Conservation (phyloP, 2,329 filamentous ascomycete genomes). For the Aspergillus alliaceus region DNA sequence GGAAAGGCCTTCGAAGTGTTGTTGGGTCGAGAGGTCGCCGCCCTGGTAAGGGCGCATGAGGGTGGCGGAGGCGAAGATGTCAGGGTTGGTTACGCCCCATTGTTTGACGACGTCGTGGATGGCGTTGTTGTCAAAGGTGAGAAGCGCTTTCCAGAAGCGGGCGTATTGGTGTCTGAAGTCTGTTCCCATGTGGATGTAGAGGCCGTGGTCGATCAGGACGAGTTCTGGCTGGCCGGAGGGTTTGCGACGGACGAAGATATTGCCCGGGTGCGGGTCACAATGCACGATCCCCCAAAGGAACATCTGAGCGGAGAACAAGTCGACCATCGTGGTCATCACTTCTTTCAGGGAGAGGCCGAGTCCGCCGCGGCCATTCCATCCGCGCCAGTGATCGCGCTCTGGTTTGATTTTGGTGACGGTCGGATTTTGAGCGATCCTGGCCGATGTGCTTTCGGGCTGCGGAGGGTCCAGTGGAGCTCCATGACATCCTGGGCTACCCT, state of each 20-base stretch:
- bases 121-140: slow-evolving; percentile 88
- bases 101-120: slow-evolving; percentile 68
- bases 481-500: slow-evolving; percentile 75
- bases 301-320: slow-evolving; percentile 96
- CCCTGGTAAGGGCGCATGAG: slow-evolving; percentile 89
- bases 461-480: slow-evolving; percentile 62
- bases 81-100: slow-evolving; percentile 88
- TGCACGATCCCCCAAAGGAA: slow-evolving; percentile 96
- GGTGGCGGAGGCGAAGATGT: slow-evolving; percentile 88
- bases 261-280: slow-evolving; percentile 95
- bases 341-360: slow-evolving; percentile 79
- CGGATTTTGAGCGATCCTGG: slow-evolving; percentile 36
- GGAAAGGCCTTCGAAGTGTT: slow-evolving; percentile 52
- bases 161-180: slow-evolving; percentile 84
- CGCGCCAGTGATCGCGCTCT: slow-evolving; percentile 75
- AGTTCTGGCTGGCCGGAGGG: slow-evolving; percentile 82
- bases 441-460: slow-evolving; percentile 50
- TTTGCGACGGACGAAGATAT: slow-evolving; percentile 89
- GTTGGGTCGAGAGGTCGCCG: slow-evolving; percentile 67
- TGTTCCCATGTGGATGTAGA: slow-evolving; percentile 89
- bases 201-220: slow-evolving; percentile 93
- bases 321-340: slow-evolving; percentile 95
- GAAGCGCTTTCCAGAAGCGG: slow-evolving; percentile 87
- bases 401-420: slow-evolving; percentile 68
- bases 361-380: slow-evolving; percentile 70